Evolutionary conservation across 2,329 filamentous ascomycete species (phyloP), one percentile per base, ranked within the genome.

Genomic region (Peltaster fructicola): DNA sequence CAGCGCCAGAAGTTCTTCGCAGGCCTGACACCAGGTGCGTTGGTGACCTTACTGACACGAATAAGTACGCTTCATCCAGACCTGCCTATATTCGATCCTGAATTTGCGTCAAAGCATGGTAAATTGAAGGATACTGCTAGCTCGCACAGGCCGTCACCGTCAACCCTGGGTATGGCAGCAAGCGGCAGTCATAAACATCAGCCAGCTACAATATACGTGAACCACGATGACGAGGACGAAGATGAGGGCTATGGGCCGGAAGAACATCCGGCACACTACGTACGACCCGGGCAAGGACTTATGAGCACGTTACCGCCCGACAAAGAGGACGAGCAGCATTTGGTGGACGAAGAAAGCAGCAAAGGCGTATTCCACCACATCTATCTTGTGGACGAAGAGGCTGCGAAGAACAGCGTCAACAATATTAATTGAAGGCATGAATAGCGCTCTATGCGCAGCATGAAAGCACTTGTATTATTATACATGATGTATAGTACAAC

Each of bases 11-110:
- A 30, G 15, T 79, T 78, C 43, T 57, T 82, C 26, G 60, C 61
- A 1, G 59, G 59, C 8, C 57, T 80, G 15, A 54, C 73, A 2
- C 65, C 68, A 34, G 50, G 59, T 7, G 58, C 70, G 18, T 57
- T 84, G 1, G 64, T 80, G 22, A 63, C 65, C 26, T 58, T 81
- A 14, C 54, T 81, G 17, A 56, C 78, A 30, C 62, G 65, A 33
- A 60, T 69, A 30, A 66, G 65, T 14, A 61, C 63, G 22, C 48
- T 66, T 2, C 60, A 76, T 31, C 72, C 75, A 3, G 62, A 70
- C 26, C 53, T 82, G 5, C 66, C 73, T 4, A 55, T 82, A 25
- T 81, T 78, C 35, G 45, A 56, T n/a, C 47, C 50, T 18, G 49
- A 40, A 17, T 34, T 32, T 25, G 37, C 28, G 13, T 14, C 21